phyloP scores from a whole-genome alignment of 1,139 yeast species.

The Arxiozyma bovina region DNA sequence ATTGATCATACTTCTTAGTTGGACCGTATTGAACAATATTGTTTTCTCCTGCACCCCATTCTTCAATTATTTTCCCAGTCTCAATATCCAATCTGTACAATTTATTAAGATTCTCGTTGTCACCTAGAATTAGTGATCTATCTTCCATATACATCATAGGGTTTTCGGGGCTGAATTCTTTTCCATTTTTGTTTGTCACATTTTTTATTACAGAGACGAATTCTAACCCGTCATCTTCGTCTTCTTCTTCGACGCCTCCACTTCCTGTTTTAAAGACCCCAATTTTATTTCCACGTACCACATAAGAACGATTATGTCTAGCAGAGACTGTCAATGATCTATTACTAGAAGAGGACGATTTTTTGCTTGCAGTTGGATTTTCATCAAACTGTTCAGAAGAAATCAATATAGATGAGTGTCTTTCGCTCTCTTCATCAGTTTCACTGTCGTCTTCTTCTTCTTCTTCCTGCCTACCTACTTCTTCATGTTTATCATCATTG shows the following conservation, averaged over 20 bases:
- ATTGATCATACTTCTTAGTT: slow-evolving; percentile 58
- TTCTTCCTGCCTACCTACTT: slow-evolving; percentile 2
- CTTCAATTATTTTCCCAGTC: slow-evolving; percentile 73
- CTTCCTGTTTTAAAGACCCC: slow-evolving; percentile 67
- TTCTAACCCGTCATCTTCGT: slow-evolving; percentile 38
- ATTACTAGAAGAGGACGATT: slow-evolving; percentile 32
- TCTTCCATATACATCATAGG: slow-evolving; percentile 74
- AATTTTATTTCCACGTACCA: slow-evolving; percentile 66
- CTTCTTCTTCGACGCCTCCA: slow-evolving; percentile 41
- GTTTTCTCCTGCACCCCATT: slow-evolving; percentile 52
- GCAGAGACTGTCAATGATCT: slow-evolving; percentile 63
- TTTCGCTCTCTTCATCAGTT: slow-evolving; percentile 23
- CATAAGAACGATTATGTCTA: slow-evolving; percentile 63
- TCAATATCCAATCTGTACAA: slow-evolving; percentile 70
- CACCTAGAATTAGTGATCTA: slow-evolving; percentile 55
- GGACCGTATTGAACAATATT: slow-evolving; percentile 58
- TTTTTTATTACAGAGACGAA: slow-evolving; percentile 61
- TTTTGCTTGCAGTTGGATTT: neutral
- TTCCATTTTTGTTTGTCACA: slow-evolving; percentile 46
- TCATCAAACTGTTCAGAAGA: slow-evolving; percentile 28
- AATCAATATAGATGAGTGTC: slow-evolving; percentile 10
- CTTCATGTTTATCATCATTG: slow-evolving; percentile 12
- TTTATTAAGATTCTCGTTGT: slow-evolving; percentile 36
- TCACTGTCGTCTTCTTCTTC: slow-evolving; percentile 16
- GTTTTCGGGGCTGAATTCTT: slow-evolving; percentile 46